Base-by-base conservation (phyloP, 768 basidiomycete species). In the Cyathus striatus region DNA sequence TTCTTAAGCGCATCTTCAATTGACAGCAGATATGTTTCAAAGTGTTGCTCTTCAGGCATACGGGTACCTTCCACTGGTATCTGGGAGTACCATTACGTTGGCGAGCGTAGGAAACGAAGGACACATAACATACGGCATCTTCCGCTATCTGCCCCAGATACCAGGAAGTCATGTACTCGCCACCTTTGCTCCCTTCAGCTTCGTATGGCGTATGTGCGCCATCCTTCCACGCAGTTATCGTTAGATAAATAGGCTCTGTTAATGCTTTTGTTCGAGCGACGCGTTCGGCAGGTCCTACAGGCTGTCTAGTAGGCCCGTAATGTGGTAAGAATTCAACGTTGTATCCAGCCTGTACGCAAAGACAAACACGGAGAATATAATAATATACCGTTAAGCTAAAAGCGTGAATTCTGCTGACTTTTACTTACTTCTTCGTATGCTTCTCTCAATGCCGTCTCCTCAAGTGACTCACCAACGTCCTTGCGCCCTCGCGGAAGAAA, bases 401-500 rank as follows among this genome's bases (percentile, higher is more conserved):
- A n/a, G n/a, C n/a, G n/a, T n/a, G n/a, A n/a, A n/a, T n/a, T n/a
- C n/a, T n/a, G n/a, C n/a, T n/a, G n/a, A n/a, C n/a, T n/a, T n/a
- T n/a, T n/a, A 48, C 62, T 27, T 45, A 80, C 81, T 74, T 84
- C 82, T 54, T 85, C 82, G 53, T 80, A 76, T 3, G 77, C 82
- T 60, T 85, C 83, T 35, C 83, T 62, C 30, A 84, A 56, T 0
- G 77, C 82, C 0, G 82, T 55, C 36, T 70, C 56, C 53, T 83
- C 81, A 21, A 83, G 55, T 2, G 70, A 72, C 63, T 86, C 83
- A 4, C 80, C 81, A 0, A 76, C 50, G 55, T 86, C 83, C 57
- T 85, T 86, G 36, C 83, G 60, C 6, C 83, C 83, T 40, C 70
- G 70, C 0, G 83, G 83, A 3, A 84, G 64, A 55, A 84, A 82